Conservation (phyloP, 2,329 filamentous ascomycete species). For the Aureobasidium sp. region DNA sequence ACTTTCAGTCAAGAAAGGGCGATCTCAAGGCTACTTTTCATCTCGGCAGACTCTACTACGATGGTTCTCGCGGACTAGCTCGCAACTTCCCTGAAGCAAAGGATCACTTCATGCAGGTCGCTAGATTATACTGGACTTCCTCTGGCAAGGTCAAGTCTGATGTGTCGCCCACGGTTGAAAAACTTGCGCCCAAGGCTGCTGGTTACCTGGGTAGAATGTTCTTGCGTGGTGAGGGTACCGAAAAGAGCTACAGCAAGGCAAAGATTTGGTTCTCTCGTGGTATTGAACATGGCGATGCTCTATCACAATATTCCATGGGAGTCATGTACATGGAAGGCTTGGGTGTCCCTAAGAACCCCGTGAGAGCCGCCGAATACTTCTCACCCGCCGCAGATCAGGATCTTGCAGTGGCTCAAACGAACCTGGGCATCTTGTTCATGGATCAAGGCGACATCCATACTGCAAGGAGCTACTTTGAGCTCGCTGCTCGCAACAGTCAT, state of each 20-base stretch:
- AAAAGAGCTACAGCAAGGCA: constrained; percentile 70
- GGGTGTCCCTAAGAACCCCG: constrained; percentile 62
- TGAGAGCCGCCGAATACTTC: constrained; percentile 68
- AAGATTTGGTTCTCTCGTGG: constrained; percentile 79
- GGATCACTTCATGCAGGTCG: constrained; percentile 73
- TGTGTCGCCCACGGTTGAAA: constrained; percentile 64
- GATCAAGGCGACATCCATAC: constrained; percentile 79
- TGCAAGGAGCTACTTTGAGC: constrained; percentile 80
- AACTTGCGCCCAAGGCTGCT: constrained; percentile 72
- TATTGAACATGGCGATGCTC: constrained; percentile 64
- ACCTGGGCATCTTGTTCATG: constrained; percentile 75
- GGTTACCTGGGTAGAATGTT: constrained; percentile 87
- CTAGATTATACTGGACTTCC: constrained; percentile 68
- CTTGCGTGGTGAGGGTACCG: constrained; percentile 75
- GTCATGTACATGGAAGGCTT: constrained; percentile 77
- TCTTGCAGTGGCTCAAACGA: constrained; percentile 70
- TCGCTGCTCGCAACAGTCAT: constrained; percentile 73
- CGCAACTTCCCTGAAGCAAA: constrained; percentile 67
- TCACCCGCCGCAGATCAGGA: constrained; percentile 75
- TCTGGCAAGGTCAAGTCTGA: constrained; percentile 69
- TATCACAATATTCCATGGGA: constrained; percentile 79
- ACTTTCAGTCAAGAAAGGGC: constrained; percentile 83
- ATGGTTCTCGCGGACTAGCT: constrained; percentile 69
- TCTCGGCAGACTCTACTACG: constrained; percentile 79
- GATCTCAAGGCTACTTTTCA: constrained; percentile 83